Evolutionary conservation across 768 basidiomycete species (phyloP).

Genomic region (Clathrus columnatus): DNA sequence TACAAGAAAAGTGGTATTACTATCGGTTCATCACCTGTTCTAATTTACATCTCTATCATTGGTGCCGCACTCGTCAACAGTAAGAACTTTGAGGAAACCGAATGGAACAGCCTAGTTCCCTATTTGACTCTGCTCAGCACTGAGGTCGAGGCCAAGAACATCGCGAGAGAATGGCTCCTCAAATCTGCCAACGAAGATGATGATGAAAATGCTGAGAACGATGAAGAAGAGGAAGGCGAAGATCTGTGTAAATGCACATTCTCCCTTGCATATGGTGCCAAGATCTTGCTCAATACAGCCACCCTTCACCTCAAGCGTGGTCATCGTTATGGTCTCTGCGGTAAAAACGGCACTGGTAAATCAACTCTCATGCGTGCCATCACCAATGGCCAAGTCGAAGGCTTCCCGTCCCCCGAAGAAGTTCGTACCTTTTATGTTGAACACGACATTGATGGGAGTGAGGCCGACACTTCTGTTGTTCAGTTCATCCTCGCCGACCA

Average conservation of each 20-base stretch:
- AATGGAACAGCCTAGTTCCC: slow-evolving; percentile 78
- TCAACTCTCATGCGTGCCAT: slow-evolving; percentile 91
- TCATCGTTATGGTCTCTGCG: slow-evolving; percentile 96
- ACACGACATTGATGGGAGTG: slow-evolving; percentile 96
- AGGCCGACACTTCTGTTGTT: slow-evolving; percentile 84
- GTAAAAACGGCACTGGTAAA: slow-evolving; percentile 98
- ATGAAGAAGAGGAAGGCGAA: slow-evolving; percentile 97
- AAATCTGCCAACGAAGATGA: slow-evolving; percentile 71
- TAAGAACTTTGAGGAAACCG: slow-evolving; percentile 85
- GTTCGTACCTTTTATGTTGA: slow-evolving; percentile 99
- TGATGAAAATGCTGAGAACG: slow-evolving; percentile 56
- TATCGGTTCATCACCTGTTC: slow-evolving; percentile 45
- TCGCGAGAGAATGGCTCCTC: slow-evolving; percentile 82
- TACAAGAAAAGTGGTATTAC: slow-evolving; percentile 77
- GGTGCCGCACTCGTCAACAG: slow-evolving; percentile 80
- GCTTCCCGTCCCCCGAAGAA: slow-evolving; percentile 94
- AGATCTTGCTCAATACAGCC: slow-evolving; percentile 95
- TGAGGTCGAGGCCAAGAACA: slow-evolving; percentile 54
- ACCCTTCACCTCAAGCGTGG: slow-evolving; percentile 96
- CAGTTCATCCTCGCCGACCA: slow-evolving; percentile 81
- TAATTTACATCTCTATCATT: slow-evolving; percentile 66
- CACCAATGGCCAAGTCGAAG: slow-evolving; percentile 93
- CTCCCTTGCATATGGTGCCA: slow-evolving; percentile 97
- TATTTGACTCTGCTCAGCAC: slow-evolving; percentile 63
- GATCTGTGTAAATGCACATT: slow-evolving; percentile 99